Evolutionary conservation across 202 grass and related monocot species (phyloP).

Genomic region (Hordeum pubiflorum): DNA sequence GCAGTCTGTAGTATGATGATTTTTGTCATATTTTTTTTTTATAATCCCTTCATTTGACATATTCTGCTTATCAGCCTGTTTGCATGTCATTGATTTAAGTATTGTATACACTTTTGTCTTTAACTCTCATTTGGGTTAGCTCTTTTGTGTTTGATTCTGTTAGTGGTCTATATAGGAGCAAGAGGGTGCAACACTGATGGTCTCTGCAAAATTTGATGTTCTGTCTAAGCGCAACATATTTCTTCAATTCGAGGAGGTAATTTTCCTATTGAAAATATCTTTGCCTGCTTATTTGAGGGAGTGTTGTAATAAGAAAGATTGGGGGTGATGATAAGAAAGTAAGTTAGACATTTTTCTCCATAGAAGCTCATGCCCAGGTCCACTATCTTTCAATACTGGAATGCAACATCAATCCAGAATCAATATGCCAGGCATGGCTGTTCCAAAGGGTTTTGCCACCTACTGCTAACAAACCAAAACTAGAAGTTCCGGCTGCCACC

Average conservation of each 20-base stretch:
- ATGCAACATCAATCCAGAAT: background rate
- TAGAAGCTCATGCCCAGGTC: background rate
- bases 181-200: slow-evolving; percentile 85
- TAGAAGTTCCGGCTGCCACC: background rate
- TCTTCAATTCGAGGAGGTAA: slow-evolving; percentile 96
- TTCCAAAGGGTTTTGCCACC: background rate
- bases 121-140: slow-evolving; percentile 16
- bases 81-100: background rate
- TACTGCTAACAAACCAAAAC: background rate
- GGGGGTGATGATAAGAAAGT: background rate
- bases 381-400: background rate
- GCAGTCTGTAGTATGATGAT: background rate
- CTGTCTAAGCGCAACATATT: slow-evolving; percentile 84
- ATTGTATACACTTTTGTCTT: background rate
- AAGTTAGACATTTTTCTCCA: background rate
- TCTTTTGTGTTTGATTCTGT: slow-evolving; percentile 36
- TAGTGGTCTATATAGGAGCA: slow-evolving; percentile 65
- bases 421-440: background rate
- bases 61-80: background rate
- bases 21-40: too few species aligned
- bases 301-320: background rate
- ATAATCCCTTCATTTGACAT: background rate
- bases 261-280: background rate
- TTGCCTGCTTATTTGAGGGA: background rate
- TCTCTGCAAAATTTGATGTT: slow-evolving; percentile 78